These are phyloP conservation scores for Colletotrichum costaricense DNA, from an alignment of 2,329 filamentous ascomycete species.

Conservation along the genomic window DNA sequence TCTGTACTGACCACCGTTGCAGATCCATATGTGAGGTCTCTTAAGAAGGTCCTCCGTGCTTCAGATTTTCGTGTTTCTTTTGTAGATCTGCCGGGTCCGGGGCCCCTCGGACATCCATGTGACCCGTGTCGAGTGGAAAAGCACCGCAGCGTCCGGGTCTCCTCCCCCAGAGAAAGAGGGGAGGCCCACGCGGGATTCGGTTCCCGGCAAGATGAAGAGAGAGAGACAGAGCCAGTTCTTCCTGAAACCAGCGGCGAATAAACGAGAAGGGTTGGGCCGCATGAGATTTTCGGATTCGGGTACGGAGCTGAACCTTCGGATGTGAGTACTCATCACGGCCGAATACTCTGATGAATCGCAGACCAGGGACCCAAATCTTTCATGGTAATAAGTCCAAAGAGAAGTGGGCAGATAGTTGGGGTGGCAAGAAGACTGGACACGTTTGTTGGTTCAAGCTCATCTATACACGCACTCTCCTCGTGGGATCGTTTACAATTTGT, in stretches of 20 bases:
- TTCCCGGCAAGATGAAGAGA: neutral
- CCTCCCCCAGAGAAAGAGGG: neutral
- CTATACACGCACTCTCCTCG: neutral
- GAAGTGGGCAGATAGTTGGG: neutral
- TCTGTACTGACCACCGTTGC: neutral
- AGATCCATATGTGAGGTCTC: constrained; percentile 1
- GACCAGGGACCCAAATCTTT: neutral
- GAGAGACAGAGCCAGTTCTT: neutral
- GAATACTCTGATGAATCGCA: neutral
- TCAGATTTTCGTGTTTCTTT: neutral
- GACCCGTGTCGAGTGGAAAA: constrained; percentile 1
- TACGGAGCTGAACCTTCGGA: neutral
- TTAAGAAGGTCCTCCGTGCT: constrained; percentile 7
- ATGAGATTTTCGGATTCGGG: neutral
- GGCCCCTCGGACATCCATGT: constrained; percentile 8
- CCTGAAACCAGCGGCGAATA: neutral
- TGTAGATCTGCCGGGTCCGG: constrained; percentile 3
- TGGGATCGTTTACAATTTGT: neutral
- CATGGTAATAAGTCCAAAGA: neutral
- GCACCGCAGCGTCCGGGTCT: neutral
- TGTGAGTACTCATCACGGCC: neutral
- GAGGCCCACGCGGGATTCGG: neutral
- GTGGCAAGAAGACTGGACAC: neutral
- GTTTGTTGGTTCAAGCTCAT: neutral
- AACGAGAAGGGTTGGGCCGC: neutral